Evolutionary conservation across 352 stramenopile species (phyloP), one percentile per base, ranked within the genome.

Genomic region (Globisporangium middletonii): DNA sequence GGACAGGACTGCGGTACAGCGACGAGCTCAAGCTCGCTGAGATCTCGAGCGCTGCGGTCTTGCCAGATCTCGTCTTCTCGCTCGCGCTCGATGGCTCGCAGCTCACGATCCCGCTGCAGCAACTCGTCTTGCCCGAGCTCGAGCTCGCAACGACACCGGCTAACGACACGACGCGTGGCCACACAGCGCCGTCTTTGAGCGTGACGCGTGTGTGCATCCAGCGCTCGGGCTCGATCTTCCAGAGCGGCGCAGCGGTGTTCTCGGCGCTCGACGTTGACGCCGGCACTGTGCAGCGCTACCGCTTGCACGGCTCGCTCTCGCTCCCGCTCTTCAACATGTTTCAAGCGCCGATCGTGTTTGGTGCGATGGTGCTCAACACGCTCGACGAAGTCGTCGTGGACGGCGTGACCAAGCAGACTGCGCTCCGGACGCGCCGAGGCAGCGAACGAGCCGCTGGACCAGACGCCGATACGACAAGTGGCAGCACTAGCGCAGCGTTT

Each of bases 291-390:
- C 72, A 79, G 42, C 71, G 77, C 12, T 80, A 86, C 47, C 64
- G 77, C 33, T 50, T 88, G 43, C 73, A 88, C 35, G 70, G 75
- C 19, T 73, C 66, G 0, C 67, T 73, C 11, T 61, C 71, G 15
- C 66, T 86, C 4, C 66, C 66, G n/a, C 67, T 89, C 12, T 86
- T 76, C 63, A 90, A 87, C 61, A 90, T 90, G 79, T 62, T 79
- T 30, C 70, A 88, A 33, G 60, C 69, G 7, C 77, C 79, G 0
- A 69, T 90, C n/a, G 65, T 79, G 53, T 80, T 90, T 49, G 79
- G 79, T 13, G 47, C 60, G 6, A 88, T 87, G 75, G 75, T 75
- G 7, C 63, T 90, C 13, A 51, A 73, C 28, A 50, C 68, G 3
- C 57, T 88, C n/a, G 69, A 63, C 41, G 63, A 72, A 1, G 53